Percentiles rank a stretch among this genome's conserved stretches.
These are phyloP conservation scores for Dioscorea alata DNA, from an alignment of 106 monocot species.

Conservation along the genomic window DNA sequence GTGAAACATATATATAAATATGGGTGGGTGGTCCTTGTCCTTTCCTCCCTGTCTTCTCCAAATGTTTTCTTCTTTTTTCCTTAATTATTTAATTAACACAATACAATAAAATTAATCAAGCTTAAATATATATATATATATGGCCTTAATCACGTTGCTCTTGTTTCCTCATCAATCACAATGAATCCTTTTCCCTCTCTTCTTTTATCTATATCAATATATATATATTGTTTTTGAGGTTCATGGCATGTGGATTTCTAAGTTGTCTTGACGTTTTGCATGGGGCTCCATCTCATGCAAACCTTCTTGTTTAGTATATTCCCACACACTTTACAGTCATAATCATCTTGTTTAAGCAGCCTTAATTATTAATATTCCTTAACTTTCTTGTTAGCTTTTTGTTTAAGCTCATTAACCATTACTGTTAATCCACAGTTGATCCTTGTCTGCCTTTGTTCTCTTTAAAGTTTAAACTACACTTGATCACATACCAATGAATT, in stretches of 20 bases:
- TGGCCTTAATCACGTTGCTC: too few relatives aligned
- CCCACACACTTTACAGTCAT: conserved; percentile 17
- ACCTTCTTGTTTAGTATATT: conserved; percentile 33
- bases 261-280: conserved; percentile 39
- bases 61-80: not conserved
- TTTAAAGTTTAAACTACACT: too few relatives aligned
- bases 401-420: too few relatives aligned
- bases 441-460: too few relatives aligned
- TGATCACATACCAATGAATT: too few relatives aligned
- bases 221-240: not conserved
- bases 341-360: conserved; percentile 1
- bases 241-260: conserved; percentile 21
- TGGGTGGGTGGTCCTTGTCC: not conserved
- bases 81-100: too few relatives aligned
- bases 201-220: too few relatives aligned
- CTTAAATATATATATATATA: not conserved
- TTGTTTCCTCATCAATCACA: too few relatives aligned
- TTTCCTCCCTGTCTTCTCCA: not conserved
- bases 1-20: not conserved
- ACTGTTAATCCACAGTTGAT: too few relatives aligned
- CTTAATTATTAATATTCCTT: not conserved
- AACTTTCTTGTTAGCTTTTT: too few relatives aligned
- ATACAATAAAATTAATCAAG: too few relatives aligned
- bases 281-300: conserved; percentile 24
- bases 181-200: too few relatives aligned